These are phyloP conservation scores for Poronia punctata DNA, from an alignment of 495 filamentous ascomycete species.

Conservation along the genomic window DNA sequence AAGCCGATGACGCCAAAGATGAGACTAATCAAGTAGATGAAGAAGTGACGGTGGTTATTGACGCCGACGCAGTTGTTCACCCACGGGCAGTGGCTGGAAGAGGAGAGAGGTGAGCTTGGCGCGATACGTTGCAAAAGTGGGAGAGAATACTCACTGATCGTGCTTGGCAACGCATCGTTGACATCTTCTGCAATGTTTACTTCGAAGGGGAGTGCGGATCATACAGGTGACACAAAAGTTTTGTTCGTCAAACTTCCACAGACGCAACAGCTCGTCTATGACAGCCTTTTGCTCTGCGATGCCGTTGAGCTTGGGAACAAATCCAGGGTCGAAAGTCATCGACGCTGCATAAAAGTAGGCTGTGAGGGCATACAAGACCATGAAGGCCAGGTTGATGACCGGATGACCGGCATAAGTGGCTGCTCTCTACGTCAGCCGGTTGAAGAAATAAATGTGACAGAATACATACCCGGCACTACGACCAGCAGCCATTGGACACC, in stretches of 20 bases:
- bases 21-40: slow-evolving; percentile 74
- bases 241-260: slow-evolving; percentile 86
- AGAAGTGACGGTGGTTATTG: slow-evolving; percentile 93
- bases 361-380: slow-evolving; percentile 54
- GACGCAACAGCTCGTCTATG: slow-evolving; percentile 73
- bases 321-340: slow-evolving; percentile 87
- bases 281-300: slow-evolving; percentile 79
- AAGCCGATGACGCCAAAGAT: slow-evolving; percentile 67
- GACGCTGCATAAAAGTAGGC: slow-evolving; percentile 78
- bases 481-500: slow-evolving; percentile 64
- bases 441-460: background rate
- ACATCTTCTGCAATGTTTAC: slow-evolving; percentile 91
- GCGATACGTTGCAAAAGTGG: background rate
- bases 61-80: slow-evolving; percentile 91
- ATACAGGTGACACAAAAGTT: slow-evolving; percentile 94
- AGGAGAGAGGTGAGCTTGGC: slow-evolving; percentile 34
- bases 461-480: slow-evolving; percentile 55
- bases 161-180: slow-evolving; percentile 91
- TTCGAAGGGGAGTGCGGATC: slow-evolving; percentile 82
- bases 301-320: slow-evolving; percentile 85
- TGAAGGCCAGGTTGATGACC: slow-evolving; percentile 69
- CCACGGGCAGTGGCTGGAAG: slow-evolving; percentile 89
- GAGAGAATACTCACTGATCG: slow-evolving; percentile 67
- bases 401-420: slow-evolving; percentile 58
- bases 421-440: slow-evolving; percentile 27